phyloP scores from a whole-genome alignment of 768 basidiomycete species.

The Boletus subcaerulescens region DNA sequence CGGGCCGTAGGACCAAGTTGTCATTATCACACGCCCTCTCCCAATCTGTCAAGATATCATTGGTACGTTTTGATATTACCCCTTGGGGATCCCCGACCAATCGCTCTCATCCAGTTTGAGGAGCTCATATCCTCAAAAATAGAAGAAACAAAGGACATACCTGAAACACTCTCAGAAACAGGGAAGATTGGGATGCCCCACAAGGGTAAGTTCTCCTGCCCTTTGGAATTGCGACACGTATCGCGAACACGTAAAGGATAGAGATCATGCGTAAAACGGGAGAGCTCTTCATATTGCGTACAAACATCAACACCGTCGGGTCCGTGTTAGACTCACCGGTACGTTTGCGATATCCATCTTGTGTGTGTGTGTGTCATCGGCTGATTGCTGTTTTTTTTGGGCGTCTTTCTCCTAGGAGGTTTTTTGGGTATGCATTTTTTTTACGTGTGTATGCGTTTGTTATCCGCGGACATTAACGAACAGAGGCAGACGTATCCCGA shows the following conservation, averaged over 20 bases:
- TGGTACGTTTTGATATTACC: slow-evolving; percentile 45
- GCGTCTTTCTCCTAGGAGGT: slow-evolving; percentile 59
- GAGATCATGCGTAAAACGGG: slow-evolving; percentile 99
- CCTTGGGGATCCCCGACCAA: not conserved
- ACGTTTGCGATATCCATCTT: slow-evolving; percentile 29
- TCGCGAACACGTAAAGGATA: slow-evolving; percentile 26
- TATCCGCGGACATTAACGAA: slow-evolving; percentile 20
- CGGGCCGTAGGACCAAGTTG: slow-evolving; percentile 77
- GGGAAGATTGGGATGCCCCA: slow-evolving; percentile 92
- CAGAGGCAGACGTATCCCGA: slow-evolving; percentile 80
- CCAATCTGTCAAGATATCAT: slow-evolving; percentile 95
- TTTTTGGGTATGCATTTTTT: slow-evolving; percentile 73
- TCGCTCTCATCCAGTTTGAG: slow-evolving; percentile 61
- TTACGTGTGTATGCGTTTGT: not conserved
- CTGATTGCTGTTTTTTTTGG: not conserved
- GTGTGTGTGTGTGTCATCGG: slow-evolving; percentile 3
- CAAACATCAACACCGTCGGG: slow-evolving; percentile 93
- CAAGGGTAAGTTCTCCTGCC: slow-evolving; percentile 48
- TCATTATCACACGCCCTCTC: slow-evolving; percentile 93
- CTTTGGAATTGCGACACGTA: slow-evolving; percentile 1
- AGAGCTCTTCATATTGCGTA: slow-evolving; percentile 86
- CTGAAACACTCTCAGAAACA: slow-evolving; percentile 88
- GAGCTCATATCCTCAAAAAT: slow-evolving; percentile 89
- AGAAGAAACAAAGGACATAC: slow-evolving; percentile 95
- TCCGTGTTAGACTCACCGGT: slow-evolving; percentile 96